A percentile compares a stretch with the other conserved stretches of the same genome.
Conservation (phyloP, 306 rosid species). For the Prunus armeniaca region DNA sequence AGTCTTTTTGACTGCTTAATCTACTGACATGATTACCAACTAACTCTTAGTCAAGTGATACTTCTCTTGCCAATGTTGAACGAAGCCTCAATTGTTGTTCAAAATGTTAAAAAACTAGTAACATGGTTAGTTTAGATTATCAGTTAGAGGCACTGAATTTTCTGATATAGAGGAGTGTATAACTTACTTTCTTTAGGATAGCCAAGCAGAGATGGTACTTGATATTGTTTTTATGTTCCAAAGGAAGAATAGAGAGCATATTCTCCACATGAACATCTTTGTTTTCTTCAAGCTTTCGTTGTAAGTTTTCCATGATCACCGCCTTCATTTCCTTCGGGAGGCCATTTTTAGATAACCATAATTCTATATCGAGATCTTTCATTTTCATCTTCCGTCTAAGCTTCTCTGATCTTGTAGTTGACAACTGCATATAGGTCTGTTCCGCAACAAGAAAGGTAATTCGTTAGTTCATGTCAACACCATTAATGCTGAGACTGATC, state of each 20-base stretch:
- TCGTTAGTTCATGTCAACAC: background rate
- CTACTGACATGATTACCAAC: too few species aligned
- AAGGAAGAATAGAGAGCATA: background rate
- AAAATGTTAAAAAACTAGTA: too few species aligned
- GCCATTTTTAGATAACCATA: background rate
- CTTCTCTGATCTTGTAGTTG: background rate
- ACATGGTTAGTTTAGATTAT: background rate
- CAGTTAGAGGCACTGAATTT: background rate
- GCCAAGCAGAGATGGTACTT: conserved; percentile 1
- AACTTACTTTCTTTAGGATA: background rate
- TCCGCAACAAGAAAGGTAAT: background rate
- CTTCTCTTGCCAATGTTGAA: too few species aligned
- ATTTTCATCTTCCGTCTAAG: background rate
- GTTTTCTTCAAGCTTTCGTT: background rate
- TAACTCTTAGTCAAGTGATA: too few species aligned
- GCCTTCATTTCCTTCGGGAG: background rate
- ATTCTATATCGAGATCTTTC: background rate
- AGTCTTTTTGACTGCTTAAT: too few species aligned
- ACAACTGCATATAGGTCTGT: background rate
- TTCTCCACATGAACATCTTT: background rate
- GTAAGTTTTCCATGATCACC: background rate
- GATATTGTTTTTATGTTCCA: background rate
- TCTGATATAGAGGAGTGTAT: background rate
- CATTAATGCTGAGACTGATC: too few species aligned
- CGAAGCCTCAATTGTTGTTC: too few species aligned